These are phyloP conservation scores for Plasmodium vivax DNA, from an alignment of 169 alveolate species.

Conservation along the genomic window DNA sequence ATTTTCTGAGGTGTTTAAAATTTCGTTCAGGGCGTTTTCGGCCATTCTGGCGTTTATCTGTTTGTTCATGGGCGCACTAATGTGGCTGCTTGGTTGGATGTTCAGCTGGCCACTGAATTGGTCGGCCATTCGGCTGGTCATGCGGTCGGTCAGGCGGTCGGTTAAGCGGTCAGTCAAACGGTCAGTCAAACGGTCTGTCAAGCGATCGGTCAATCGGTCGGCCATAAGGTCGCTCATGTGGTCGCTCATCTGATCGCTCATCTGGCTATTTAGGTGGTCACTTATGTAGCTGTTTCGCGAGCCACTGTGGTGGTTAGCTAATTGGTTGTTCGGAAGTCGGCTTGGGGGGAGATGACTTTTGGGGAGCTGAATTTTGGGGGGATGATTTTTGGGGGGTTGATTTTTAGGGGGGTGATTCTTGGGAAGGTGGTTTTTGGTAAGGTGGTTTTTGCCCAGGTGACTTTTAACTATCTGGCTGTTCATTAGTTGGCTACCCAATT, in stretches of 20 bases:
- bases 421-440: neutral
- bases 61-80: constrained; percentile 4
- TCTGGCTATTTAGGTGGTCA: neutral
- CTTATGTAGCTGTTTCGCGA: neutral
- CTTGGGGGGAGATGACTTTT: neutral
- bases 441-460: neutral
- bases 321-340: neutral
- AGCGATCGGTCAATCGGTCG: neutral
- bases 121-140: neutral
- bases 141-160: neutral
- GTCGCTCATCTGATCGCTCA: neutral
- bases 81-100: constrained; percentile 2
- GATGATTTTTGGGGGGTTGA: neutral
- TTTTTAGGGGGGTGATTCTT: neutral
- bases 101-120: constrained; percentile 12
- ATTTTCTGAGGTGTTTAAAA: constrained; percentile 22
- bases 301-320: neutral
- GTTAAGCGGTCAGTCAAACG: too few species aligned
- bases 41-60: constrained; percentile 15
- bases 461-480: neutral
- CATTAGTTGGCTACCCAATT: neutral
- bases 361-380: neutral
- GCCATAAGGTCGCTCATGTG: neutral
- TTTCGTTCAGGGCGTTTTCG: constrained; percentile 25
- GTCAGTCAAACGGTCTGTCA: too few species aligned